Evolutionary conservation across 148 eudicot species (phyloP), one percentile per base, ranked within the genome.

Genomic region (Chenopodium suecicum): DNA sequence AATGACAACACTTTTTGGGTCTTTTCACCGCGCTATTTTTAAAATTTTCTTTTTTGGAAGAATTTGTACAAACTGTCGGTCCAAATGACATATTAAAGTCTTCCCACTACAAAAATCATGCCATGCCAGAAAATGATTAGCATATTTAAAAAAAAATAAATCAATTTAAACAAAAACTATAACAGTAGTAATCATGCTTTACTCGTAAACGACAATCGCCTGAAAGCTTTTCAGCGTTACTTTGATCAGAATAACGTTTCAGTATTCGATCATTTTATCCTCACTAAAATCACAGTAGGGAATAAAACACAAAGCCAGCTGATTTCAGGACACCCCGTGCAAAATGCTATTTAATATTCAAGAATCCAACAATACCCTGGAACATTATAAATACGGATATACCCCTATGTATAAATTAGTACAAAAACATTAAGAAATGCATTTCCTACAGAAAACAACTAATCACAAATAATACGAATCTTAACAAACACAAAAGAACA

Each of bases 1-100:
- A 41, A 41, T 41, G 44, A 5, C 44, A 41, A 48, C 78, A 54
- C 71, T 73, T 73, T 41, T 34, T 46, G 47, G 19, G 9, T 64
- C 52, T 9, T 37, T 14, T 44, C 58, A n/a, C 65, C 58, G 37
- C 29, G 19, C 37, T 31, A 64, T 34, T 29, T 74, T 60, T 41
- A 11, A 50, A 50, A 50, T 66, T 23, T 27, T 50, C 50, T 65
- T 71, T 25, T 19, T 2, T 20, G 12, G 29, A 4, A n/a, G n/a
- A 66, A 23, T 79, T 73, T n/a, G 82, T 69, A 56, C 63, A 67
- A 2, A 48, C 27, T 67, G 58, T 69, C 76, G 76, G 67, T 65
- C 72, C 76, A 11, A 79, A 62, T 73, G 14, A 34, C 54, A 65
- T 82, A 83, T 67, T 63, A 72, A 47, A 78, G 63, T n/a, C 70